phyloP scores from a whole-genome alignment of 148 eudicot species.

The Rhododendron ferrugineum region DNA sequence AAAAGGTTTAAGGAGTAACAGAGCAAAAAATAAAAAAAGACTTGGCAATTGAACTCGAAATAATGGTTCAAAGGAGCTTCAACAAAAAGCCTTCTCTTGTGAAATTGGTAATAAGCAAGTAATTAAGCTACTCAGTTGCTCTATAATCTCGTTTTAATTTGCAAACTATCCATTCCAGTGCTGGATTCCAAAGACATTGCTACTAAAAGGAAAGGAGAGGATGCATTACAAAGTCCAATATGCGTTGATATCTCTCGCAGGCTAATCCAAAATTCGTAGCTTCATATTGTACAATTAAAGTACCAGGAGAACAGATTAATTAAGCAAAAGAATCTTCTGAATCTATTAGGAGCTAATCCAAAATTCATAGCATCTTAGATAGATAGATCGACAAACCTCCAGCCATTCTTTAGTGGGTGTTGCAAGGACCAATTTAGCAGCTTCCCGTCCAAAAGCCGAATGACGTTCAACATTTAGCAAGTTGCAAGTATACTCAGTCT shows the following conservation, averaged over 20 bases:
- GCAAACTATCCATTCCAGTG: background rate
- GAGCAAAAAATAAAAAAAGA: background rate
- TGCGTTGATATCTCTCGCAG: background rate
- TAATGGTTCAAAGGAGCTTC: background rate
- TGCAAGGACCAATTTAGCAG: conserved; percentile 67
- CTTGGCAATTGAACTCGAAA: background rate
- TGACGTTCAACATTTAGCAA: conserved; percentile 83
- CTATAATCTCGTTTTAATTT: background rate
- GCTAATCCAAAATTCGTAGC: no score
- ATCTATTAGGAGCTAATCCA: background rate
- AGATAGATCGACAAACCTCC: conserved; percentile 27
- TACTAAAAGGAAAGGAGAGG: background rate
- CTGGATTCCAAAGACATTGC: background rate
- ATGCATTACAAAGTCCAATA: background rate
- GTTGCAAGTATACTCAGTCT: conserved; percentile 69
- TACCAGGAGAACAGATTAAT: background rate
- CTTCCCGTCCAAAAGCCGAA: conserved; percentile 75
- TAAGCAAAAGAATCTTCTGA: background rate
- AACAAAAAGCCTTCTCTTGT: background rate
- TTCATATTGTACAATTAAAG: background rate
- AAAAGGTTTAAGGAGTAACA: background rate
- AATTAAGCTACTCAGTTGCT: background rate
- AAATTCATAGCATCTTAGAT: background rate
- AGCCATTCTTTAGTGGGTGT: conserved; percentile 21
- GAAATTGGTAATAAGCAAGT: background rate